These are phyloP conservation scores for Soucietia sequanensis DNA, from an alignment of 805 yeast species.

Conservation along the genomic window DNA sequence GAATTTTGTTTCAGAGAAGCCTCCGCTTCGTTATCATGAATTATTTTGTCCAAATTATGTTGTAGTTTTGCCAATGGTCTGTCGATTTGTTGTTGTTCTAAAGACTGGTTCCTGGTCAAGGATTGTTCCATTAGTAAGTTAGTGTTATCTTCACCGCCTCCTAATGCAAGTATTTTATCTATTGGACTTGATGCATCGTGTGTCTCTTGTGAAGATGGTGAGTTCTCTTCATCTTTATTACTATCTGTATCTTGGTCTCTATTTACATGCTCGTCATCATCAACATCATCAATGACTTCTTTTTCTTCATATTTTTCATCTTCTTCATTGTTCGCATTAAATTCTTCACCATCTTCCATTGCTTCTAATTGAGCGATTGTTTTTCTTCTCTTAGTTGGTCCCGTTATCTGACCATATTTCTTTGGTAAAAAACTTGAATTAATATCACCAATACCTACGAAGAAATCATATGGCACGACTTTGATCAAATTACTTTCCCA, in stretches of 20 bases:
- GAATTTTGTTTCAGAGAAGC: conserved; percentile 12
- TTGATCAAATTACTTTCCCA: conserved; percentile 91
- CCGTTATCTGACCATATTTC: conserved; percentile 54
- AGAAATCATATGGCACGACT: conserved; percentile 93
- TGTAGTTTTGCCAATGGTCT: conserved; percentile 85
- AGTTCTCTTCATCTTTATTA: conserved; percentile 4
- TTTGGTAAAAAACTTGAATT: conserved; percentile 90
- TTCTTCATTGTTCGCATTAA: conserved; percentile 6
- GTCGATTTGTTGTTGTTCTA: conserved; percentile 78
- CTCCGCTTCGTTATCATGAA: conserved; percentile 22
- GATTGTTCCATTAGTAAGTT: conserved; percentile 55
- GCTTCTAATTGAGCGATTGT: conserved; percentile 59
- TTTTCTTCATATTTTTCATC: conserved; percentile 1
- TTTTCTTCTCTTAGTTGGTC: conserved; percentile 63
- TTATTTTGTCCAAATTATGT: conserved; percentile 59
- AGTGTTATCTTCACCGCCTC: conserved; percentile 50
- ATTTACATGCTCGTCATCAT: conserved; percentile 5
- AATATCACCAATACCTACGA: conserved; percentile 96
- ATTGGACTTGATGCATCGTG: conserved; percentile 38
- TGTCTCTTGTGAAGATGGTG: not conserved
- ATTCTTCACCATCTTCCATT: conserved; percentile 13
- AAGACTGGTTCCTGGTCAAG: conserved; percentile 60
- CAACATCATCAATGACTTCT: conserved; percentile 1
- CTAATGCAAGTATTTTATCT: conserved; percentile 47
- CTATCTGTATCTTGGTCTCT: conserved; percentile 1